Conservation (phyloP, 768 basidiomycete species). For the Infundibulicybe gibba region DNA sequence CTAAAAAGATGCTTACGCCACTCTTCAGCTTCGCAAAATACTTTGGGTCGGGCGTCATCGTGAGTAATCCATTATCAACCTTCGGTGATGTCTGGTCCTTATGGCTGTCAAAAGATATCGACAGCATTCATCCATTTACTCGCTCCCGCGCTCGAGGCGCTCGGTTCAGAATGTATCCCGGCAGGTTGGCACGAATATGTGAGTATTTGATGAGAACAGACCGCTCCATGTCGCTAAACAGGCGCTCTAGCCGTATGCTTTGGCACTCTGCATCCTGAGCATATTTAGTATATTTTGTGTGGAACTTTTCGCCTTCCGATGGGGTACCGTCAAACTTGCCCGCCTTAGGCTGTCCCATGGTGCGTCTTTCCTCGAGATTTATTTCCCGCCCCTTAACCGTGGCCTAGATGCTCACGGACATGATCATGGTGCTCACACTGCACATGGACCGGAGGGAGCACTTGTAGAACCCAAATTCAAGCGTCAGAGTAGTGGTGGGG, state of each 20-base stretch:
- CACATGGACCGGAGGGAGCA: constrained; percentile 64
- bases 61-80: constrained; percentile 30
- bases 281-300: constrained; percentile 83
- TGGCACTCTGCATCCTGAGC: constrained; percentile 77
- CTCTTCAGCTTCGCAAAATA: constrained; percentile 73
- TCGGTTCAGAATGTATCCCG: constrained; percentile 67
- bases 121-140: constrained; percentile 89
- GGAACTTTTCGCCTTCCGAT: constrained; percentile 84
- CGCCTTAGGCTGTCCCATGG: constrained; percentile 63
- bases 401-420: constrained; percentile 66
- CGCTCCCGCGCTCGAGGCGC: constrained; percentile 66
- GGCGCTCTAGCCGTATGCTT: constrained; percentile 64
- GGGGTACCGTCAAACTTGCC: constrained; percentile 72
- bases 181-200: constrained; percentile 76
- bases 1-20: constrained; percentile 3
- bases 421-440: constrained; percentile 50
- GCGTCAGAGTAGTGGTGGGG: constrained; percentile 11
- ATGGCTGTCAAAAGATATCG: constrained; percentile 58
- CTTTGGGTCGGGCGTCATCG: constrained; percentile 89
- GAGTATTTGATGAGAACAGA: constrained; percentile 21
- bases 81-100: not conserved
- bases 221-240: not conserved
- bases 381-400: constrained; percentile 1
- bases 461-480: not conserved
- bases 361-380: constrained; percentile 20